Evolutionary conservation across 2,329 filamentous ascomycete species (phyloP), one percentile per base, ranked within the genome.

Genomic region (Emydomyces testavorans): DNA sequence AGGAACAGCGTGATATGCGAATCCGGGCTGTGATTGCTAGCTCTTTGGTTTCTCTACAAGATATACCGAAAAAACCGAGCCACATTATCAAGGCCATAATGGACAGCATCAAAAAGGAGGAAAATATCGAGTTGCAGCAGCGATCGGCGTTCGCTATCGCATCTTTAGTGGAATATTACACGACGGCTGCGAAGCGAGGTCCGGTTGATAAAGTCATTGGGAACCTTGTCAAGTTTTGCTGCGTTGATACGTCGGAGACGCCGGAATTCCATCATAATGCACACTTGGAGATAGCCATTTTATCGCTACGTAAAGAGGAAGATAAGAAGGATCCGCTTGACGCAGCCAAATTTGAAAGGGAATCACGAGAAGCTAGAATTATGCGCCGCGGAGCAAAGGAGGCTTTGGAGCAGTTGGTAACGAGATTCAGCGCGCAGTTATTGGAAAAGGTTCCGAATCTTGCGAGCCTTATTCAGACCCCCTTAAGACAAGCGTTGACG

Each of bases 281-380:
- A 1, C 65, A 73, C 36, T 82, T 93, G 59, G 84, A 82, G 38
- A 80, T 81, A 54, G 82, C 83, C 11, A 92, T 98, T 48, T 69
- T 98, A 13, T 96, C 92, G 0, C 80, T 98, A 65, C 86, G 90
- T 57, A 98, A 98, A 67, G 92, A 98, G 62, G 92, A 98, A 66
- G 92, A 98, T 60, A 78, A 92, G 37, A 82, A 89, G 55, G 92
- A 98, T 57, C 89, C 95, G 58, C 79, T 84, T 1, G 90, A 96
- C 68, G 86, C 87, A 21, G 87, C 79, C 26, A 89, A 87, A 60
- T 96, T 89, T 66, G 92, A 92, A 28, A 78, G 77, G 53, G 92
- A 98, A 65, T 86, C 87, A 24, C 90, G 81, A 65, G 85, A 85
- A 38, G 93, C 92, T 15, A 79, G 86, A 15, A 86, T 95, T 57